Percentiles rank a stretch among this genome's conserved stretches.
Evolutionary conservation across 805 yeast species (phyloP).

Genomic region (Candida khao-thaluensis): DNA sequence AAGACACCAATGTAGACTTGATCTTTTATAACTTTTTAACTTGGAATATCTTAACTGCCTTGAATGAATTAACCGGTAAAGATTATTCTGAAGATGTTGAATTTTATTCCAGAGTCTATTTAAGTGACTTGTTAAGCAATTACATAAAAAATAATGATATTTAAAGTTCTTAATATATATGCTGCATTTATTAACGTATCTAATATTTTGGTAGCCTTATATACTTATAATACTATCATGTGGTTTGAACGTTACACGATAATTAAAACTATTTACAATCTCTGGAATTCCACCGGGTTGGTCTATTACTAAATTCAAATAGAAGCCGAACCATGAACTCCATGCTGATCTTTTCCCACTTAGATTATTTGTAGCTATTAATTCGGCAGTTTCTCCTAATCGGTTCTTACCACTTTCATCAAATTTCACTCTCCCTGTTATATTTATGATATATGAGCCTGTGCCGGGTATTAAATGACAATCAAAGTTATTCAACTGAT

Average conservation of each 20-base stretch:
- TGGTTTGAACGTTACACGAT: constrained; percentile 65
- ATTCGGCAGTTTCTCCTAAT: constrained; percentile 61
- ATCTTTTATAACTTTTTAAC: constrained; percentile 76
- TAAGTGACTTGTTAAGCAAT: constrained; percentile 35
- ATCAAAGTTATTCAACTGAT: constrained; percentile 62
- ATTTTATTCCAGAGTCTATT: constrained; percentile 30
- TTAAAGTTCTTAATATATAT: constrained; percentile 9
- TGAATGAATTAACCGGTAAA: constrained; percentile 27
- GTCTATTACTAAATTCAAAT: constrained; percentile 58
- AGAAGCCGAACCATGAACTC: constrained; percentile 73
- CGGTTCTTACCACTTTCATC: constrained; percentile 74
- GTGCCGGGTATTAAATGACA: constrained; percentile 69
- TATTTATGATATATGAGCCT: constrained; percentile 49
- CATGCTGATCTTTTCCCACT: constrained; percentile 48
- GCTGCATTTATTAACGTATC: neutral
- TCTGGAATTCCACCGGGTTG: constrained; percentile 27
- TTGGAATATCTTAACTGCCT: constrained; percentile 33
- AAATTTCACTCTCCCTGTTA: constrained; percentile 64
- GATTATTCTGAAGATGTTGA: constrained; percentile 15
- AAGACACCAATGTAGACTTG: constrained; percentile 51
- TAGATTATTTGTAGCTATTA: constrained; percentile 24
- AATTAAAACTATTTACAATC: constrained; percentile 59
- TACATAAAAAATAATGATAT: constrained; percentile 22
- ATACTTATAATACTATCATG: constrained; percentile 42
- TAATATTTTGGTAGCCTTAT: neutral